Percentiles rank a stretch among this genome's conserved stretches.
These are phyloP conservation scores for Nephelium lappaceum DNA, from an alignment of 345 rosid species.

Conservation along the genomic window DNA sequence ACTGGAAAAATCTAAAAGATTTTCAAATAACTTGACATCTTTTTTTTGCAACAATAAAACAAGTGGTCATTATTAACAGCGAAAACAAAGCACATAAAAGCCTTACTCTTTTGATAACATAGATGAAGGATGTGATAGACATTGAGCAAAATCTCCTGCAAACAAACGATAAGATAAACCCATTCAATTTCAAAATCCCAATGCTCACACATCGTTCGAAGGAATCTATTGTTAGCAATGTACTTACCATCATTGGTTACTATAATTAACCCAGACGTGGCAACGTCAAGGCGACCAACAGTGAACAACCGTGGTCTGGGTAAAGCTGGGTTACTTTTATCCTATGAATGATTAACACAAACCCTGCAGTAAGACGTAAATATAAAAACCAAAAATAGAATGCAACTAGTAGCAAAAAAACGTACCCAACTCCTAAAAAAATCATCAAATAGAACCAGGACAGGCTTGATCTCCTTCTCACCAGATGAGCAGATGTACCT, in stretches of 20 bases:
- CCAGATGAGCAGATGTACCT: constrained; percentile 97
- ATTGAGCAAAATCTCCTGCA: constrained; percentile 89
- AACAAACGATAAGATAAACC: constrained; percentile 18
- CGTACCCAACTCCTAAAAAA: constrained; percentile 76
- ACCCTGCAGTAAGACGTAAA: not conserved
- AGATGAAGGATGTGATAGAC: constrained; percentile 87
- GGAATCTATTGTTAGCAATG: not conserved
- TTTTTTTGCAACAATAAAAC: not conserved
- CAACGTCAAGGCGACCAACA: constrained; percentile 98
- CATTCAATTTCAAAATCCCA: not conserved
- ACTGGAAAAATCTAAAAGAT: not conserved
- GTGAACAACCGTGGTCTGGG: constrained; percentile 90
- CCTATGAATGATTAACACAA: constrained; percentile 38
- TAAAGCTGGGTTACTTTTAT: constrained; percentile 64
- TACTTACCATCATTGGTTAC: constrained; percentile 86
- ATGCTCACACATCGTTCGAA: not conserved
- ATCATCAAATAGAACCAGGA: constrained; percentile 69
- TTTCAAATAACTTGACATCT: not conserved
- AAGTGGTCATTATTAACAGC: not conserved
- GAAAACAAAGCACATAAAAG: constrained; percentile 9
- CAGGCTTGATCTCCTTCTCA: constrained; percentile 74
- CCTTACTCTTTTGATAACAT: constrained; percentile 84
- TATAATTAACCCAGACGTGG: constrained; percentile 81
- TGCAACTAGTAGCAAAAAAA: not conserved
- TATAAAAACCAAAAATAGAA: constrained; percentile 4